Evolutionary conservation across 495 filamentous ascomycete species (phyloP).

Genomic region (Penicillium coprophilum): DNA sequence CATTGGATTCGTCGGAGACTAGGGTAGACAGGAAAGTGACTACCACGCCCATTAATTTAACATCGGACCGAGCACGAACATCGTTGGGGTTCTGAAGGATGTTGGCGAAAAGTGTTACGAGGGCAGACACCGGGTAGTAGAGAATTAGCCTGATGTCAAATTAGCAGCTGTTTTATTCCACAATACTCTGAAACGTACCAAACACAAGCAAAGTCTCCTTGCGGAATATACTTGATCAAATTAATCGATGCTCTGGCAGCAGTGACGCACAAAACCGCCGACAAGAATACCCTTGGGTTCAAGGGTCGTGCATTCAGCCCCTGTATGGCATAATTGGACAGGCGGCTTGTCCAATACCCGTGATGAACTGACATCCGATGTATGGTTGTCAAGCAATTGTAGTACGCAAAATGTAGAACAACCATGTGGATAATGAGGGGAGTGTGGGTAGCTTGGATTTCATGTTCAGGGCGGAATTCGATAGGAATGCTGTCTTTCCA

Average conservation of each 20-base stretch:
- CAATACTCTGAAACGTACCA: slow-evolving; percentile 61
- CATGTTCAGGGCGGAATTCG: slow-evolving; percentile 91
- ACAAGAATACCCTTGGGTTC: slow-evolving; percentile 93
- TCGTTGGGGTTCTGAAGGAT: slow-evolving; percentile 96
- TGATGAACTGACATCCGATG: slow-evolving; percentile 98
- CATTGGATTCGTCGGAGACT: slow-evolving; percentile 72
- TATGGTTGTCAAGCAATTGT: slow-evolving; percentile 96
- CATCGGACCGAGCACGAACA: slow-evolving; percentile 79
- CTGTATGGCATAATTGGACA: slow-evolving; percentile 93
- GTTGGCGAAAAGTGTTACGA: slow-evolving; percentile 95
- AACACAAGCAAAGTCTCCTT: slow-evolving; percentile 91
- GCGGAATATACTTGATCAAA: slow-evolving; percentile 91
- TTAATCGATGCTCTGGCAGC: slow-evolving; percentile 92
- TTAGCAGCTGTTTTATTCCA: slow-evolving; percentile 10
- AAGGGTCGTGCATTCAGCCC: slow-evolving; percentile 86
- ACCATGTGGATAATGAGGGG: slow-evolving; percentile 90
- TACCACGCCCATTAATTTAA: slow-evolving; percentile 87
- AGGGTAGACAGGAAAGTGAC: slow-evolving; percentile 85
- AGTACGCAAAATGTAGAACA: slow-evolving; percentile 93
- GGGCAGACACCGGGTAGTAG: slow-evolving; percentile 93
- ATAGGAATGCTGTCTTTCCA: slow-evolving; percentile 96
- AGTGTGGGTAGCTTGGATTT: slow-evolving; percentile 86
- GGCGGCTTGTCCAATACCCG: slow-evolving; percentile 93
- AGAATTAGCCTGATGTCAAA: slow-evolving; percentile 71
- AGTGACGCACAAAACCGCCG: slow-evolving; percentile 85